A percentile compares a stretch with the other conserved stretches of the same genome.
Evolutionary conservation across 805 yeast species (phyloP).

Genomic region (Pichia pseudocactophila): DNA sequence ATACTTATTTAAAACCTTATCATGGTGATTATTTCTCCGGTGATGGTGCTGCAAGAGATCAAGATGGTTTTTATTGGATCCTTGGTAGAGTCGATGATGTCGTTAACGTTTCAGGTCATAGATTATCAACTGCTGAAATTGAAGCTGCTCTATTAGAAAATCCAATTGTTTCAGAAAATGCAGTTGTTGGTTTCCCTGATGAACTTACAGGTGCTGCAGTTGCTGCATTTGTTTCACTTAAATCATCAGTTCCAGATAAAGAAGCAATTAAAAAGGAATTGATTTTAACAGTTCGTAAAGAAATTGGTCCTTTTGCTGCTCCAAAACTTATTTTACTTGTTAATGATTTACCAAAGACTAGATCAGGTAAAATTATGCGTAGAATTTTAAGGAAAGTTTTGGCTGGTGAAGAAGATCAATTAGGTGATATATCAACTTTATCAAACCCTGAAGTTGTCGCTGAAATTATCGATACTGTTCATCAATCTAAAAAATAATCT

Average conservation of each 20-base stretch:
- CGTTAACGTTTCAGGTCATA: slow-evolving; percentile 79
- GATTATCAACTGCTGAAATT: slow-evolving; percentile 83
- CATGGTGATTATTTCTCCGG: slow-evolving; percentile 81
- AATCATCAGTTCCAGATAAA: slow-evolving; percentile 41
- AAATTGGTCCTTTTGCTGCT: slow-evolving; percentile 82
- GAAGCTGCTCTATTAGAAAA: slow-evolving; percentile 77
- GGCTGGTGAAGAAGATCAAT: slow-evolving; percentile 69
- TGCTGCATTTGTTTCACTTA: slow-evolving; percentile 70
- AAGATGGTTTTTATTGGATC: slow-evolving; percentile 80
- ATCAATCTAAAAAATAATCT: slow-evolving; percentile 2
- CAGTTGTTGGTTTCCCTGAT: slow-evolving; percentile 77
- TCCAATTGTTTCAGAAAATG: slow-evolving; percentile 62
- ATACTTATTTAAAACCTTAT: slow-evolving; percentile 76
- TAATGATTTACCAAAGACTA: slow-evolving; percentile 74
- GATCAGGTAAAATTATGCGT: slow-evolving; percentile 85
- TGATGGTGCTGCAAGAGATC: slow-evolving; percentile 83
- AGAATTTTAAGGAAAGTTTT: slow-evolving; percentile 71
- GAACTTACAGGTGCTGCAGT: slow-evolving; percentile 85
- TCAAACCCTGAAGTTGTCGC: slow-evolving; percentile 69
- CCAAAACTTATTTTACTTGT: slow-evolving; percentile 68
- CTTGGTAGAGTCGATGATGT: slow-evolving; percentile 85
- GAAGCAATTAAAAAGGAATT: slow-evolving; percentile 52
- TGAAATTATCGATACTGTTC: slow-evolving; percentile 49
- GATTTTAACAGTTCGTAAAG: slow-evolving; percentile 62
- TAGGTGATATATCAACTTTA: slow-evolving; percentile 72